A percentile compares a stretch with the other conserved stretches of the same genome.
These are phyloP conservation scores for Serendipita sp. DNA, from an alignment of 768 basidiomycete species.

Conservation along the genomic window DNA sequence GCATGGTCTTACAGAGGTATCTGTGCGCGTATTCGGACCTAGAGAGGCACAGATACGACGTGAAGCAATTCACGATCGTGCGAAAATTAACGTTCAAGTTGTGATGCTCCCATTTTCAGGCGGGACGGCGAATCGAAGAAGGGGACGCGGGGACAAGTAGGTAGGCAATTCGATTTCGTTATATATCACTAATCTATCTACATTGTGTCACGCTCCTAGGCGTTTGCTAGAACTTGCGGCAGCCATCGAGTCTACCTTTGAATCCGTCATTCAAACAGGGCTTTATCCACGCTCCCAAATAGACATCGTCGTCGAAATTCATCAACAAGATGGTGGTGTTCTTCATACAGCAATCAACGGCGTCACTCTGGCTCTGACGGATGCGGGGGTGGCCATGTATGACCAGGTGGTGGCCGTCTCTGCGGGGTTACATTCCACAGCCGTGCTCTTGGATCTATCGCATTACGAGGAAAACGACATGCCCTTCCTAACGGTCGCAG, in stretches of 20 bases:
- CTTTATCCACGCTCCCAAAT: constrained; percentile 92
- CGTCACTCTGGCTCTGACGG: constrained; percentile 79
- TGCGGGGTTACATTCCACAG: constrained; percentile 69
- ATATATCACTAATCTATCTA: neutral
- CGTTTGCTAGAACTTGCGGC: constrained; percentile 76
- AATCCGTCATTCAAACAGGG: constrained; percentile 79
- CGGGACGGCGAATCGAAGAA: constrained; percentile 50
- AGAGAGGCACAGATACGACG: constrained; percentile 72
- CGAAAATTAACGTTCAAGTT: constrained; percentile 79
- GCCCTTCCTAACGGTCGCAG: constrained; percentile 75
- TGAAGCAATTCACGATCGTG: constrained; percentile 72
- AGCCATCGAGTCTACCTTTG: constrained; percentile 85
- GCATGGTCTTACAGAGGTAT: constrained; percentile 82
- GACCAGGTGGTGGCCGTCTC: constrained; percentile 88
- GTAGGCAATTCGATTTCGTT: constrained; percentile 19
- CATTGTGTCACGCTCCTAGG: constrained; percentile 25
- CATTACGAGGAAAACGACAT: constrained; percentile 80
- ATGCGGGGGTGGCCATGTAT: constrained; percentile 75
- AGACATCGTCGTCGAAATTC: constrained; percentile 81
- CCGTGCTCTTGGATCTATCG: constrained; percentile 75
- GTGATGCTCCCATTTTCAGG: constrained; percentile 77
- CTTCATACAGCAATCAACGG: constrained; percentile 88
- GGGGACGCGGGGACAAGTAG: constrained; percentile 77
- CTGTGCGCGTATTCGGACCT: constrained; percentile 82
- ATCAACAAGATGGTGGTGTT: constrained; percentile 81